phyloP scores from a whole-genome alignment of 2,329 filamentous ascomycete species.

The Xylariaceae sp. region DNA sequence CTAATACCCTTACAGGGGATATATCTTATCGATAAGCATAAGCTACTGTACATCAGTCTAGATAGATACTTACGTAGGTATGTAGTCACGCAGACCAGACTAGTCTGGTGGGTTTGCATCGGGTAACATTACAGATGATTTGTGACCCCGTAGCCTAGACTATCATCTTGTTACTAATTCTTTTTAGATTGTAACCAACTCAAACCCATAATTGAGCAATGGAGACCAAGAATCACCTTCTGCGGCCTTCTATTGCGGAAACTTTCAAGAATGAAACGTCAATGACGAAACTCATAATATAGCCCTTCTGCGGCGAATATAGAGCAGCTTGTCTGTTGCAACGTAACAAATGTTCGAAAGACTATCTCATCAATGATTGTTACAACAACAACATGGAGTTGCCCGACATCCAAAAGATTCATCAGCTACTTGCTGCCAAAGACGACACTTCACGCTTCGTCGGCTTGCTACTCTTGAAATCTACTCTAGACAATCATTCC shows the following conservation, averaged over 20 bases:
- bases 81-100: too few species aligned
- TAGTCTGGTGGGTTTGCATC: too few species aligned
- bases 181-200: background rate
- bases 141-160: too few species aligned
- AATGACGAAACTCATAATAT: background rate
- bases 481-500: slow-evolving; percentile 65
- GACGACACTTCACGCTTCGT: slow-evolving; percentile 74
- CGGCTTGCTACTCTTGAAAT: slow-evolving; percentile 68
- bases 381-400: slow-evolving; percentile 14
- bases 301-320: background rate
- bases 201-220: background rate
- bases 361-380: background rate
- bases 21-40: slow-evolving; percentile 15
- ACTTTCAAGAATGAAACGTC: background rate
- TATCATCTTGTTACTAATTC: slow-evolving; percentile 4
- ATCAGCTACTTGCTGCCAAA: slow-evolving; percentile 61
- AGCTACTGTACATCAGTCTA: too few species aligned
- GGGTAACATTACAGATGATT: too few species aligned
- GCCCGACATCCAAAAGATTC: slow-evolving; percentile 53
- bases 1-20: too few species aligned
- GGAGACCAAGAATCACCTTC: background rate
- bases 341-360: background rate
- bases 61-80: too few species aligned
- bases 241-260: too few species aligned
- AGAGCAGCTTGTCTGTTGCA: background rate